Percentiles rank a stretch among this genome's conserved stretches.
These are phyloP conservation scores for Blastocystis hominis DNA, from an alignment of 352 stramenopile genomes.

Conservation along the genomic window DNA sequence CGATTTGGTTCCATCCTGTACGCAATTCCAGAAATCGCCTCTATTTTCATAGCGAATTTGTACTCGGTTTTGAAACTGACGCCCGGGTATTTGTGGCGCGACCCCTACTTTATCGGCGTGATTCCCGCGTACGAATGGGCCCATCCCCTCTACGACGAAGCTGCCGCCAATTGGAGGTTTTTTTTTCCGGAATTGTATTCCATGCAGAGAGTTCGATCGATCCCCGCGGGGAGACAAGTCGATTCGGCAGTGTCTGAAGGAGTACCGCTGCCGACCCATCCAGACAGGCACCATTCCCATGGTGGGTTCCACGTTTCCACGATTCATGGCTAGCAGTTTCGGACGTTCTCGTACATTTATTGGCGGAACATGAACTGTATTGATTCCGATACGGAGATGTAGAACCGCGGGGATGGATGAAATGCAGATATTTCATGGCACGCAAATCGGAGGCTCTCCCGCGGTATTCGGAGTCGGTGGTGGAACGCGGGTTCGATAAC, in stretches of 20 bases:
- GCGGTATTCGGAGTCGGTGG: neutral
- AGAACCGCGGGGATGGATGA: neutral
- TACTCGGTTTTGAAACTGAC: neutral
- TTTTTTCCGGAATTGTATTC: neutral
- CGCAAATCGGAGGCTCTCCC: neutral
- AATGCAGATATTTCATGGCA: neutral
- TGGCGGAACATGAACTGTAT: conserved; percentile 43
- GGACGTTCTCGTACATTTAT: conserved; percentile 40
- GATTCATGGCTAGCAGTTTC: conserved; percentile 7
- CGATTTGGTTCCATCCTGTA: conserved; percentile 14
- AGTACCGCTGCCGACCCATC: neutral
- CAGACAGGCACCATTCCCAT: conserved; percentile 1
- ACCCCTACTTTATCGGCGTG: conserved; percentile 21
- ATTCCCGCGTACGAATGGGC: conserved; percentile 42
- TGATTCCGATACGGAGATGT: neutral
- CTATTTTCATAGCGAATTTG: neutral
- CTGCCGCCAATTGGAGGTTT: neutral
- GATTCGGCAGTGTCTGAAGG: neutral
- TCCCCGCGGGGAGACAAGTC: neutral
- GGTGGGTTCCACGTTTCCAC: neutral
- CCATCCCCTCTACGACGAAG: neutral
- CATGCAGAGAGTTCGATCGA: neutral
- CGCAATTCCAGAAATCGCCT: neutral
- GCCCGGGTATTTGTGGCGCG: conserved; percentile 32
- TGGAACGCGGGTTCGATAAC: conserved; percentile 41